Base-by-base conservation (phyloP, 1,284 basidiomycete species). In the Cerrena zonata region DNA sequence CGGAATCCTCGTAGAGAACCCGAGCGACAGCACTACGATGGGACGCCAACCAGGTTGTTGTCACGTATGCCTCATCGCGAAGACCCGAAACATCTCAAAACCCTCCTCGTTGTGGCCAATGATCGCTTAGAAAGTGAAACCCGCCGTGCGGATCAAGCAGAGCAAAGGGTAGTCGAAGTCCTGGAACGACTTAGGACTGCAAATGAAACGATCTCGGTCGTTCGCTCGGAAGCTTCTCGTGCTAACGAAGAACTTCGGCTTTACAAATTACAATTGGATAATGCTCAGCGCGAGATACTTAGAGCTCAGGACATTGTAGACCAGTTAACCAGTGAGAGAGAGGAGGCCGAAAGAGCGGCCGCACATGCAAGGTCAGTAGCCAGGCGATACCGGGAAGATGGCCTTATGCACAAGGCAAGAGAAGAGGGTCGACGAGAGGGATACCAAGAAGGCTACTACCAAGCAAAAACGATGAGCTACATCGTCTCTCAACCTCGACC, bases 231-330 rank as follows among this genome's bases (percentile, higher is more conserved):
- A 1, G 64, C 68, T 0, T 58, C 67, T 13, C 66, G 71, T 21
- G 65, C 71, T 15, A 61, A 64, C 47, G 72, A 75, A 56, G 74
- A 76, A 57, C 65, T 77, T 24, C 64, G 68, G 51, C 42, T 77
- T 56, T 76, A 75, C 61, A 71, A 73, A 59, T 45, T 72, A 12
- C 74, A 77, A 30, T 65, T 77, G 13, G 74, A 77, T 12, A 66
- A 71, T 52, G 76, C 76, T 0, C 73, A 74, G 57, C 67, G 69
- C 38, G 76, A 78, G 56, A 73, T 77, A 26, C 60, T 61, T 51
- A 66, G 75, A 7, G 76, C 75, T 1, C 75, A 78, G 56, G 72
- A 74, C 38, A 67, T 73, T 45, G 66, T 77, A 26, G 63, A 72
- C 52, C 63, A 69, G 46, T 61, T 76, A 5, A 69, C 74, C 48